Evolutionary conservation across 768 basidiomycete genomes (phyloP).

Genomic region (Leccinum sublutescens): DNA sequence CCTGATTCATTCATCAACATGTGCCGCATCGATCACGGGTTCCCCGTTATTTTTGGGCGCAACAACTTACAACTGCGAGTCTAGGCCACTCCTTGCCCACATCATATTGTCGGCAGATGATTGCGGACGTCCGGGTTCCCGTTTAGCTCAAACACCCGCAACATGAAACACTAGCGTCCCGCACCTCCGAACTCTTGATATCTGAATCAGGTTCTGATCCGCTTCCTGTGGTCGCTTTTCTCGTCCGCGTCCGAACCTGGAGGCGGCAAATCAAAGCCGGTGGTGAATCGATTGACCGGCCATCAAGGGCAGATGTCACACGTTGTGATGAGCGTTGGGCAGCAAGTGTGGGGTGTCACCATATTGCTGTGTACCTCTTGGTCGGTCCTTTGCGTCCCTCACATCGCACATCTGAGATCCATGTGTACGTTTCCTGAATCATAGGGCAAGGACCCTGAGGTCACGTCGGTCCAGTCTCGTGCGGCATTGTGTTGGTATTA

Average conservation of each 20-base stretch:
- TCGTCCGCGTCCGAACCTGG: constrained; percentile 36
- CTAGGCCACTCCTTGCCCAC: constrained; percentile 91
- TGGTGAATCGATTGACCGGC: constrained; percentile 78
- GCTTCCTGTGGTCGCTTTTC: constrained; percentile 93
- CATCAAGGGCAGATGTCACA: constrained; percentile 95
- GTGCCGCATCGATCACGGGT: constrained; percentile 5
- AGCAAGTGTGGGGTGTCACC: constrained; percentile 82
- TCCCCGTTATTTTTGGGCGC: background rate
- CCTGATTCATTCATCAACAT: constrained; percentile 1
- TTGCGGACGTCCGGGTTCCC: background rate
- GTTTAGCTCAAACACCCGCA: constrained; percentile 26
- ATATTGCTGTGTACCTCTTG: constrained; percentile 90
- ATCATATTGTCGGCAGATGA: constrained; percentile 50
- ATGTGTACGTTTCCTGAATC: too few species aligned
- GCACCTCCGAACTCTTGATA: constrained; percentile 71
- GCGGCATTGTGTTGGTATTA: too few species aligned
- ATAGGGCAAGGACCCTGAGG: too few species aligned
- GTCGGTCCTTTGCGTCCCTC: constrained; percentile 26
- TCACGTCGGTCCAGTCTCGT: too few species aligned
- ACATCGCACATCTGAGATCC: too few species aligned
- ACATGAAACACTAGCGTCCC: constrained; percentile 40
- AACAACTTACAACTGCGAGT: constrained; percentile 4
- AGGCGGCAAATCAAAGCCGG: constrained; percentile 59
- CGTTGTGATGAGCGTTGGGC: constrained; percentile 89
- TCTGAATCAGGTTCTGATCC: constrained; percentile 82